Base-by-base conservation (phyloP, 345 rosid species). In the Cardiospermum halicacabum region DNA sequence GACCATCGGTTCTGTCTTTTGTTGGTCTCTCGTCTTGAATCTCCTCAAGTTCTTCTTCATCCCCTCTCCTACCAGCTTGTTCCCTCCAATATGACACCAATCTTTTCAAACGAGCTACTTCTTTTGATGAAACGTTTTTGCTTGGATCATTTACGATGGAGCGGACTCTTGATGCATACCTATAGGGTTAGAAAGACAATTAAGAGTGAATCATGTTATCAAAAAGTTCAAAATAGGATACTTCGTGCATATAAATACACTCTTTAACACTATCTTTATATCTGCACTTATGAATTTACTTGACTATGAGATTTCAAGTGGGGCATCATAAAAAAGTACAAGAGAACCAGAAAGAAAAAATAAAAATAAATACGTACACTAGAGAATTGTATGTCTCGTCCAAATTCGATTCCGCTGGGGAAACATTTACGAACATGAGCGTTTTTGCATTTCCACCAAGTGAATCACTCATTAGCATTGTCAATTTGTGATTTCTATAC, bases 391-490 rank as follows among this genome's bases (percentile, higher is more conserved):
- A 83, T 2, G 96, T 82, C 75, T 91, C 99, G 0, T 94, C 99
- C 81, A 94, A 73, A 75, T 89, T 91, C 56, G 96, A 84, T 72
- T 91, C 97, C 0, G 89, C 88, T 8, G 96, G 97, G 59, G 97
- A 91, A 3, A 85, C 91, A 42, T 89, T 94, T 21, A 94, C 99
- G 31, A 94, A 91, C 99, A 91, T 94, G 39, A 89, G 87, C 0
- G 97, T 94, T 75, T 94, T 94, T 0, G 99, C 99, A 79, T 94
- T 94, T 58, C 99, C 99, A 24, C 99, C 99, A 2, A 94, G 85
- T 27, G 99, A 94, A 77, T 94, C 99, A 22, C 96, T 91, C 97
- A 94, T 91, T 73, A 94, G 69, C 99, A 94, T 89, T 0, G 97
- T 94, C 65, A 94, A 58, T 70, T 94, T 94, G 87, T 94, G 99